Evolutionary conservation across 2,329 filamentous ascomycete genomes (phyloP).

Genomic region (Clonostachys solani): DNA sequence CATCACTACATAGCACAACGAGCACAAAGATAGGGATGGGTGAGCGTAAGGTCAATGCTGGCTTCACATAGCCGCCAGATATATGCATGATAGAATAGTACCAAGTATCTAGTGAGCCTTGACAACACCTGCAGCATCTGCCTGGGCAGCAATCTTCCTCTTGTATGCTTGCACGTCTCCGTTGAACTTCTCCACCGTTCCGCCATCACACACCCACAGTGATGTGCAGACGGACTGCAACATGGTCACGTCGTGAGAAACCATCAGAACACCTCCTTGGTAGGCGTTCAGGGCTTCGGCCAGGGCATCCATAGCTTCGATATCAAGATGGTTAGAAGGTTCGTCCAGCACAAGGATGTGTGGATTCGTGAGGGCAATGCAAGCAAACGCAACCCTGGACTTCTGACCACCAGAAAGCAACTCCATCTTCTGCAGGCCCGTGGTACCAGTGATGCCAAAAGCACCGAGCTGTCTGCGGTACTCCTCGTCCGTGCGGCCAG

Average conservation of each 20-base stretch:
- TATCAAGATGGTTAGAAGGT: conserved; percentile 97
- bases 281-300: conserved; percentile 80
- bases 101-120: conserved; percentile 45
- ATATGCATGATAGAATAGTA: no score
- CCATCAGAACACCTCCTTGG: conserved; percentile 95
- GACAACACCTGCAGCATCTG: conserved; percentile 83
- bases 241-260: conserved; percentile 99
- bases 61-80: no score
- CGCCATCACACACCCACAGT: conserved; percentile 94
- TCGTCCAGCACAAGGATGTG: conserved; percentile 98
- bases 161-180: conserved; percentile 97
- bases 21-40: no score
- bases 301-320: conserved; percentile 97
- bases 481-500: conserved; percentile 90
- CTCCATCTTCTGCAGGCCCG: conserved; percentile 92
- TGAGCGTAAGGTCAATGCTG: no score
- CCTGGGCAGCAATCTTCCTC: conserved; percentile 89
- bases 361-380: conserved; percentile 85
- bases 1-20: no score
- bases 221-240: conserved; percentile 91
- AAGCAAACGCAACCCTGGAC: conserved; percentile 97
- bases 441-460: conserved; percentile 87
- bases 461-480: conserved; percentile 94
- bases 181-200: conserved; percentile 92
- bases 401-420: conserved; percentile 96